A percentile compares a stretch with the other conserved stretches of the same genome.
Conservation (phyloP, 106 monocot species). For the Dendrobium huoshanense region DNA sequence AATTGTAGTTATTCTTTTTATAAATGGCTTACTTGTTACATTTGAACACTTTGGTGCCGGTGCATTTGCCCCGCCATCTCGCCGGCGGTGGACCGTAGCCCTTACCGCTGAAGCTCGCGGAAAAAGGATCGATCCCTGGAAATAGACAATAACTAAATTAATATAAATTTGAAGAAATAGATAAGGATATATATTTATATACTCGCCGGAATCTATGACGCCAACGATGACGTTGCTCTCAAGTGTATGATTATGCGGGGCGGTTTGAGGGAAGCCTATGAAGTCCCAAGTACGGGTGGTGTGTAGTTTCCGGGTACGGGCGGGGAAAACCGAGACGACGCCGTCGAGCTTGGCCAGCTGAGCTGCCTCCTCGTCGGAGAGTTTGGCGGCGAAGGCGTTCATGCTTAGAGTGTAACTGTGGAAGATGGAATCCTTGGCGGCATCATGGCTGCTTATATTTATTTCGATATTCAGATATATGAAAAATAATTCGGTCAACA, state of each 20-base stretch:
- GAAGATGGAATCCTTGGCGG: constrained; percentile 11
- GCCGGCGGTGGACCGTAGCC: constrained; percentile 29
- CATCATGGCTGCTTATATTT: constrained; percentile 3
- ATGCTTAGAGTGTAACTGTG: constrained; percentile 30
- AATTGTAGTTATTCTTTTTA: background rate
- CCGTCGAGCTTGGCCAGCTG: constrained; percentile 7
- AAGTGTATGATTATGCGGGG: background rate
- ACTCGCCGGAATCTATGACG: constrained; percentile 19
- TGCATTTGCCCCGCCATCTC: constrained; percentile 34
- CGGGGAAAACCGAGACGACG: constrained; percentile 32
- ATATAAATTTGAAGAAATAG: background rate
- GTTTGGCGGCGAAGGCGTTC: constrained; percentile 33
- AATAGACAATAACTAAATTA: background rate
- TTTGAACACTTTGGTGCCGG: constrained; percentile 11
- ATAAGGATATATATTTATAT: background rate
- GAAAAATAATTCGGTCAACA: no score
- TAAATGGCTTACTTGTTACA: constrained; percentile 31
- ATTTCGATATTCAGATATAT: background rate
- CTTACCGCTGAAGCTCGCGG: constrained; percentile 23
- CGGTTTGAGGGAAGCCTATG: constrained; percentile 17
- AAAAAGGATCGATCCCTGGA: constrained; percentile 25
- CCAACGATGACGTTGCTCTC: constrained; percentile 32
- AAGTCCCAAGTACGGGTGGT: constrained; percentile 35
- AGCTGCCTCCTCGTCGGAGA: constrained; percentile 14
- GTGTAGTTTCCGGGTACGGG: constrained; percentile 13